A percentile compares a stretch with the other conserved stretches of the same genome.
These are phyloP conservation scores for Talaromyces sp. DNA, from an alignment of 2,329 filamentous ascomycete genomes.

Conservation along the genomic window DNA sequence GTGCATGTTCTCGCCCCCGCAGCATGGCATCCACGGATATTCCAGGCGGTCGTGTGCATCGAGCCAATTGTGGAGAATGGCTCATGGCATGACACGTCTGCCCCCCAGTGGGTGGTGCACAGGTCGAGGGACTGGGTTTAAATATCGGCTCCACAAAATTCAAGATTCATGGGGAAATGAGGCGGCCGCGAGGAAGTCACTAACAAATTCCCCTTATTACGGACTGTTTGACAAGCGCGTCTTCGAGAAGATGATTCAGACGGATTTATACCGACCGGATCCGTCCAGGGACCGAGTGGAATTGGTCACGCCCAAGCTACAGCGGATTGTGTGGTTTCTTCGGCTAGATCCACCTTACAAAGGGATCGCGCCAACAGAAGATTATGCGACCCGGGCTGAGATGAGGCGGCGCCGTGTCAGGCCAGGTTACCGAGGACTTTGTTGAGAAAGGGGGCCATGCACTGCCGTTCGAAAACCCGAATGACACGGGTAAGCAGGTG, in stretches of 20 bases:
- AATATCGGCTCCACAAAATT: conserved; percentile 3
- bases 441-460: conserved; percentile 6
- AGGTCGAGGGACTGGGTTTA: neutral
- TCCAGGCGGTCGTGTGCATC: conserved; percentile 7
- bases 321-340: conserved; percentile 5
- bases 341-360: conserved; percentile 5
- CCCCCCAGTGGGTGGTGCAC: neutral
- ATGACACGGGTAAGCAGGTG: conserved; percentile 3
- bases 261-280: conserved; percentile 6
- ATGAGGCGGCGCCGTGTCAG: conserved; percentile 1
- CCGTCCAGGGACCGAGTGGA: conserved; percentile 1
- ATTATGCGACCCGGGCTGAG: conserved; percentile 5
- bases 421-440: conserved; percentile 4
- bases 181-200: neutral
- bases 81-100: conserved; percentile 5
- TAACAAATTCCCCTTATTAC: conserved; percentile 6
- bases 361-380: conserved; percentile 7
- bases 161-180: conserved; percentile 3
- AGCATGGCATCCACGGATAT: conserved; percentile 9
- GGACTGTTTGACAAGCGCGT: conserved; percentile 5
- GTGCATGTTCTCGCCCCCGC: conserved; percentile 6
- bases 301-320: conserved; percentile 6
- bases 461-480: conserved; percentile 8
- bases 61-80: conserved; percentile 8
- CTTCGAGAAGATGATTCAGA: conserved; percentile 7